Evolutionary conservation across 1,284 basidiomycete species (phyloP), one percentile per base, ranked within the genome.

Genomic region (Papiliotrema terrestris): DNA sequence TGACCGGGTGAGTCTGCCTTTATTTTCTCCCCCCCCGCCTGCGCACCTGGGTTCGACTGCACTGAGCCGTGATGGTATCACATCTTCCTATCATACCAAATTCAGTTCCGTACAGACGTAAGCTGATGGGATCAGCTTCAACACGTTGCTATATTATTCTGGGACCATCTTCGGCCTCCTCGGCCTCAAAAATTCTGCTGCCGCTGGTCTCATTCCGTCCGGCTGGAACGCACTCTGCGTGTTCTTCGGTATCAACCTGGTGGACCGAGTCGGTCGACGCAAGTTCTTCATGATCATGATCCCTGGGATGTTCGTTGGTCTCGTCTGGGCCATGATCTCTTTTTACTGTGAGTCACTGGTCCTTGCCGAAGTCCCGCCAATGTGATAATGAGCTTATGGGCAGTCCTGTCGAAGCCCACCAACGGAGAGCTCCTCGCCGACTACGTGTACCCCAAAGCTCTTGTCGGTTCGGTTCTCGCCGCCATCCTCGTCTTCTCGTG

Each of bases 101-200:
- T 23, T 54, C 44, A 13, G 52, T 43, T n/a, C 25, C 62, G 2
- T 58, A 61, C 22, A 45, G 44, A 4, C 56, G n/a, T n/a, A 58
- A 38, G 54, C 52, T 2, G 75, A 75, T 46, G 57, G 73, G 1
- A 67, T 59, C 3, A 74, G 75, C 2, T 75, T 71, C 62, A 77
- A 77, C 56, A 65, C 63, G 0, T 49, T 41, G 0, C 65, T 66
- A 6, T 75, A 76, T 59, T 75, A 74, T 59, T 57, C 47, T 23
- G 47, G 47, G n/a, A 38, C 13, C 14, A 42, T 77, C 35, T 74
- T 77, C 56, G 55, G 63, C n/a, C 57, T 60, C 13, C 68, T 70
- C 13, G 73, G 74, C 2, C 61, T 77, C 51, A 49, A 62, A 20
- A 73, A 76, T 52, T 61, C 70, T 0, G 66, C 72, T 2, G 64